Percentiles rank a stretch among this genome's conserved stretches.
These are phyloP conservation scores for Chytriomyces hyalinus DNA, from an alignment of 192 early-diverging fungal species.

Conservation along the genomic window DNA sequence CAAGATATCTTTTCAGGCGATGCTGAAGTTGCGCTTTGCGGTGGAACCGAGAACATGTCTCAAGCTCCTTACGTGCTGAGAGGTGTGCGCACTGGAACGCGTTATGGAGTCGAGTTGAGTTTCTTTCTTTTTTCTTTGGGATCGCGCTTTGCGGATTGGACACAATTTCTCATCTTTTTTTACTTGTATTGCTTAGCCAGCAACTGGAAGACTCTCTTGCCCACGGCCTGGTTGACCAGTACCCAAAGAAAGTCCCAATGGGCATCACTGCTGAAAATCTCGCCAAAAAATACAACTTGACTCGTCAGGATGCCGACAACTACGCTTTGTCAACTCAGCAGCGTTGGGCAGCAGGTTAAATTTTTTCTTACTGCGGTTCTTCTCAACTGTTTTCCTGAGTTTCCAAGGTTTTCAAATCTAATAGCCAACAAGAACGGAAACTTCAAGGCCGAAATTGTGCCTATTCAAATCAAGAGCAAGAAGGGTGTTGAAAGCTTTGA, in stretches of 20 bases:
- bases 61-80: slow-evolving; percentile 87
- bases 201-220: slow-evolving; percentile 91
- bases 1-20: slow-evolving; percentile 90
- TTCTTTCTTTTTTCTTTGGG: neutral
- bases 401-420: neutral
- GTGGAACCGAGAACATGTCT: slow-evolving; percentile 94
- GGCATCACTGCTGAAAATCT: slow-evolving; percentile 95
- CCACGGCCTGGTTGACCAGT: slow-evolving; percentile 82
- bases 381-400: slow-evolving; percentile 14
- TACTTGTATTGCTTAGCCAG: slow-evolving; percentile 41
- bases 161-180: neutral
- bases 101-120: slow-evolving; percentile 78
- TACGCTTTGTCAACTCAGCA: slow-evolving; percentile 84
- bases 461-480: slow-evolving; percentile 80
- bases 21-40: slow-evolving; percentile 82
- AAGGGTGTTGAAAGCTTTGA: slow-evolving; percentile 75
- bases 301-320: slow-evolving; percentile 81
- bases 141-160: slow-evolving; percentile 5
- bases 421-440: slow-evolving; percentile 72
- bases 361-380: slow-evolving; percentile 7
- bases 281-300: slow-evolving; percentile 80
- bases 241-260: slow-evolving; percentile 84
- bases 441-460: slow-evolving; percentile 83
- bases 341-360: slow-evolving; percentile 79
- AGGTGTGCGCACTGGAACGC: slow-evolving; percentile 81